Percentiles rank a stretch among this genome's conserved stretches.
Evolutionary conservation across 2,329 filamentous ascomycete genomes (phyloP).

Genomic region (Zalaria obscura): DNA sequence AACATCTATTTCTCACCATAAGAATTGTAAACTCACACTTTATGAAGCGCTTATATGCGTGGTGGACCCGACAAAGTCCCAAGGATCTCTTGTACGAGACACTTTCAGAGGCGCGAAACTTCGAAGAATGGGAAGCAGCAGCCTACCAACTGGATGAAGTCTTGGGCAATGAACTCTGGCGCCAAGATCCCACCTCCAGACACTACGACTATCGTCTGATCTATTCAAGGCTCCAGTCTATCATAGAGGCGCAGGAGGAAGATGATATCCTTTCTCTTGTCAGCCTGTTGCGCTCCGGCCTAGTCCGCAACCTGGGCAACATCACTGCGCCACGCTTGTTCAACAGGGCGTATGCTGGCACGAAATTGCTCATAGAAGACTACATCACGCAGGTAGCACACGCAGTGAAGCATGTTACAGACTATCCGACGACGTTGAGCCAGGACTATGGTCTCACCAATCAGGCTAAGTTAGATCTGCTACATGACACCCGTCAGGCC

Average conservation of each 20-base stretch:
- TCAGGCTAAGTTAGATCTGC: conserved; percentile 69
- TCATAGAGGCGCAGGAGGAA: conserved; percentile 54
- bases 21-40: not conserved
- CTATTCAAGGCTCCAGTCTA: conserved; percentile 56
- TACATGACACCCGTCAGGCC: conserved; percentile 76
- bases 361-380: conserved; percentile 80
- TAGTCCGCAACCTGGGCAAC: conserved; percentile 77
- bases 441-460: conserved; percentile 38
- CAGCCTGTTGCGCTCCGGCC: conserved; percentile 63
- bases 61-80: conserved; percentile 52
- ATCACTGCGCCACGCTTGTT: conserved; percentile 72
- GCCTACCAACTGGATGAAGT: conserved; percentile 71
- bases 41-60: conserved; percentile 48
- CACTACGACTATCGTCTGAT: conserved; percentile 83
- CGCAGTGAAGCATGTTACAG: conserved; percentile 62
- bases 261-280: conserved; percentile 62
- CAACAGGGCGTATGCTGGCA: conserved; percentile 74
- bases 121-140: conserved; percentile 78
- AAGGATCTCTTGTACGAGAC: conserved; percentile 51
- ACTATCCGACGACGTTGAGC: conserved; percentile 39
- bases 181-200: conserved; percentile 64
- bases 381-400: conserved; percentile 77
- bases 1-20: not conserved
- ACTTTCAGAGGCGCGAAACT: conserved; percentile 52
- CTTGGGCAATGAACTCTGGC: conserved; percentile 71